Evolutionary conservation across 78 protist species (phyloP).

Genomic region (Dictyostelium brefeldianum): DNA sequence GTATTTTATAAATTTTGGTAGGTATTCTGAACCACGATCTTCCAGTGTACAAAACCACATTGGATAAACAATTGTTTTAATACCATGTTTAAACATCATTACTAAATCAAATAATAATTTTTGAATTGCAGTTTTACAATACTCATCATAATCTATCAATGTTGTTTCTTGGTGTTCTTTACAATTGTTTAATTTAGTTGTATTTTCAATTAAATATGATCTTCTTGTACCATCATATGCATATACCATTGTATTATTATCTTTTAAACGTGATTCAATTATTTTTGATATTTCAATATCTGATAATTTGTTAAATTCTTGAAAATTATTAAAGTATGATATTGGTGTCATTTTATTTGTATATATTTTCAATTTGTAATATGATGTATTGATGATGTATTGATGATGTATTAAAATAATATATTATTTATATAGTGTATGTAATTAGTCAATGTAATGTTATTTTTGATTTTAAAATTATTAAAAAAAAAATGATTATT

Average conservation of each 20-base stretch:
- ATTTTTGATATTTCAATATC: constrained; percentile 23
- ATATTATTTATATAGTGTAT: neutral
- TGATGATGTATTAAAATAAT: neutral
- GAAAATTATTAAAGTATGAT: neutral
- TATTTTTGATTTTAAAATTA: neutral
- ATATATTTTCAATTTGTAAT: neutral
- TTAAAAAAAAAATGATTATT: neutral
- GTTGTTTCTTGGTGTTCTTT: neutral
- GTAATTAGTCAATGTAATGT: neutral
- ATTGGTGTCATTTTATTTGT: neutral
- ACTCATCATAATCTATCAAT: constrained; percentile 27
- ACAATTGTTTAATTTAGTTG: neutral
- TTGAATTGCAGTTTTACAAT: constrained; percentile 17
- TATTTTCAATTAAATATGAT: constrained; percentile 22
- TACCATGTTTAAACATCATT: constrained; percentile 70
- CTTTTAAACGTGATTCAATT: neutral
- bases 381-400: neutral
- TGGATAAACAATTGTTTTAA: constrained; percentile 50
- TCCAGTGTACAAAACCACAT: constrained; percentile 73
- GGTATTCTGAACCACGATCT: constrained; percentile 48
- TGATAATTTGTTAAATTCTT: constrained; percentile 5
- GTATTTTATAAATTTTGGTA: constrained; percentile 57
- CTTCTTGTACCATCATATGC: constrained; percentile 82
- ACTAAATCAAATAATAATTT: constrained; percentile 13
- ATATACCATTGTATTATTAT: constrained; percentile 42